Conservation (phyloP, 2,329 filamentous ascomycete genomes). For the Pseudopithomyces chartarum region DNA sequence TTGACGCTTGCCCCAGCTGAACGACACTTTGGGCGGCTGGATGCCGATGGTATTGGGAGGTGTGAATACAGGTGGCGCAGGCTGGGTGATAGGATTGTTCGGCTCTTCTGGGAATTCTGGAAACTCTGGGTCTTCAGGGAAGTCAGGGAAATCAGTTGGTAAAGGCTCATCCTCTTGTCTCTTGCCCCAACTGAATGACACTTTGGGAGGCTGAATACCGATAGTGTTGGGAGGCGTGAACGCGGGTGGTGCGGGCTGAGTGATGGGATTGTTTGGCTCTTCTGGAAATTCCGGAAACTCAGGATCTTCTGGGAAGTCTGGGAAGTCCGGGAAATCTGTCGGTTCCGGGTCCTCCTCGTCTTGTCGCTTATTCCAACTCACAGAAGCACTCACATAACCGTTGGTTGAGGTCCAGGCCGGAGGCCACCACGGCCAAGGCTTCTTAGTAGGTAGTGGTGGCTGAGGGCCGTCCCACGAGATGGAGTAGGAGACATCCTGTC, state of each 20-base stretch:
- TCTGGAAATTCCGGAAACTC: background rate
- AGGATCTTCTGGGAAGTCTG: too few species aligned
- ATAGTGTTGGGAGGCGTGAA: conserved; percentile 5
- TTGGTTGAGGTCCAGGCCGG: background rate
- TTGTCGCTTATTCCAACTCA: conserved; percentile 21
- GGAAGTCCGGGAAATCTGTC: background rate
- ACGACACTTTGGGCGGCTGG: conserved; percentile 10
- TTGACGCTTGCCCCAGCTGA: conserved; percentile 14
- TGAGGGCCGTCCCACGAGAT: conserved; percentile 19
- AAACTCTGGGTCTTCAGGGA: background rate
- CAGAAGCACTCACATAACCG: conserved; percentile 8
- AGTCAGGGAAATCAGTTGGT: background rate
- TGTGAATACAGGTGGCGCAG: background rate
- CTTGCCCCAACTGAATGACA: conserved; percentile 14
- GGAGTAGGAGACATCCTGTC: conserved; percentile 3
- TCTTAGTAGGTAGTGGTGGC: conserved; percentile 8
- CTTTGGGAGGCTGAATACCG: conserved; percentile 13
- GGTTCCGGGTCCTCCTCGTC: conserved; percentile 6
- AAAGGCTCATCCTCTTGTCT: conserved; percentile 1
- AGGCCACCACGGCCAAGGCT: conserved; percentile 3
- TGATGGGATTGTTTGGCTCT: background rate
- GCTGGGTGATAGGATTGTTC: background rate
- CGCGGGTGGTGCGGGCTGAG: background rate
- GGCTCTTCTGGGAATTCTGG: conserved; percentile 21
- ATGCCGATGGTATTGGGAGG: conserved; percentile 10